These are phyloP conservation scores for Prunus dulcis DNA, from an alignment of 306 rosid genomes.

Conservation along the genomic window DNA sequence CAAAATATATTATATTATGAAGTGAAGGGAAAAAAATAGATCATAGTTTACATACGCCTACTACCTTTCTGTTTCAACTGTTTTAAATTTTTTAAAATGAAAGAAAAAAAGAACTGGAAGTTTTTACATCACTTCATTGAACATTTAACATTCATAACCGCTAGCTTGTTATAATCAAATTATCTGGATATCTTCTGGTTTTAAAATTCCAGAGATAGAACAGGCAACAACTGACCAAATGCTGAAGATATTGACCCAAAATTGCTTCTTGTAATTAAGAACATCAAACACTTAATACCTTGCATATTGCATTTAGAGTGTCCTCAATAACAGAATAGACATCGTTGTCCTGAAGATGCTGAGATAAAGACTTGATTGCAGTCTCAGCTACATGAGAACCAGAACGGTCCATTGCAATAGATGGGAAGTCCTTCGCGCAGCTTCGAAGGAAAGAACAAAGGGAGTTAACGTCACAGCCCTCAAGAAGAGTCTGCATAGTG, in stretches of 20 bases:
- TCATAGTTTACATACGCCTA: not conserved
- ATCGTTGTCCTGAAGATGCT: constrained; percentile 56
- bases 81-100: not conserved
- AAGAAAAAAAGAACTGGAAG: not conserved
- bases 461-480: constrained; percentile 50
- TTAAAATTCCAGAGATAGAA: not conserved
- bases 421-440: constrained; percentile 58
- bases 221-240: not conserved
- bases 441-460: constrained; percentile 64
- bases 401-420: constrained; percentile 77
- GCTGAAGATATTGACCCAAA: not conserved
- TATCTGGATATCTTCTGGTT: not conserved
- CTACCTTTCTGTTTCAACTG: not conserved
- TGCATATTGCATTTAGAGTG: constrained; percentile 60
- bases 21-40: not conserved
- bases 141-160: not conserved
- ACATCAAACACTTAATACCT: constrained; percentile 32
- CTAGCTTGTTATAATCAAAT: not conserved
- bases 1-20: not conserved
- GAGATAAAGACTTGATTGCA: constrained; percentile 55
- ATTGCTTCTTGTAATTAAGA: not conserved
- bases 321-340: constrained; percentile 49
- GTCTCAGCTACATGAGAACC: constrained; percentile 94
- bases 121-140: not conserved
- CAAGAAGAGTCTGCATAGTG: constrained; percentile 71